Evolutionary conservation across 495 filamentous ascomycete species (phyloP).

Genomic region (Trichoderma asperelloides): DNA sequence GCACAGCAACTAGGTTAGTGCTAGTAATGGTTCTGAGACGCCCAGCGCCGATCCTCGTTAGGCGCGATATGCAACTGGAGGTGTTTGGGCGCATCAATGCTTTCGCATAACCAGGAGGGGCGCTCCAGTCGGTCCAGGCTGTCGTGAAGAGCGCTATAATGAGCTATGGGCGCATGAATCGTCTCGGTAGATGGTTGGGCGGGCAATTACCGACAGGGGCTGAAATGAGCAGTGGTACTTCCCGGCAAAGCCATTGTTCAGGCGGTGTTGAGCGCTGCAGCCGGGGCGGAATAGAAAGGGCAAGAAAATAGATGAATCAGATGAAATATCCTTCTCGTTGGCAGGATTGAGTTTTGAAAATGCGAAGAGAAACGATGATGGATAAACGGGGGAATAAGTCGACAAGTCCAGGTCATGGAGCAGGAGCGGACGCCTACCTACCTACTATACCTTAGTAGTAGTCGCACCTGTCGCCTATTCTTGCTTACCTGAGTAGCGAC

Average conservation of each 20-base stretch:
- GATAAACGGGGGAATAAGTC: too few species aligned
- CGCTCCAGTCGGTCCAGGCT: background rate
- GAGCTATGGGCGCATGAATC: background rate
- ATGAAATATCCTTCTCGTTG: too few species aligned
- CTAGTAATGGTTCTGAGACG: background rate
- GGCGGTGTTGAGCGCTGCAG: background rate
- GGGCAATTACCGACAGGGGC: slow-evolving; percentile 4
- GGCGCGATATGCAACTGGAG: background rate
- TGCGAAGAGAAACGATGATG: too few species aligned
- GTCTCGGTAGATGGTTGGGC: slow-evolving; percentile 1
- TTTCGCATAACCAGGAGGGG: background rate
- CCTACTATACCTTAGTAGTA: too few species aligned
- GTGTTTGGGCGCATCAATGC: background rate
- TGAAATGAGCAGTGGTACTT: background rate
- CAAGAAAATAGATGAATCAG: background rate
- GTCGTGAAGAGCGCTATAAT: background rate
- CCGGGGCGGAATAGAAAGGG: background rate
- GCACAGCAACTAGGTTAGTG: too few species aligned
- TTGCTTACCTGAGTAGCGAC: background rate
- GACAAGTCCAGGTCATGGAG: too few species aligned
- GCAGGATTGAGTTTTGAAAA: too few species aligned
- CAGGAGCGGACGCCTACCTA: background rate
- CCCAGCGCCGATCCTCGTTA: background rate
- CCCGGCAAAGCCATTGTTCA: background rate
- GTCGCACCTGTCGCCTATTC: background rate